These are phyloP conservation scores for Waltiozyma sp. DNA, from an alignment of 1,139 yeast genomes.

Conservation along the genomic window DNA sequence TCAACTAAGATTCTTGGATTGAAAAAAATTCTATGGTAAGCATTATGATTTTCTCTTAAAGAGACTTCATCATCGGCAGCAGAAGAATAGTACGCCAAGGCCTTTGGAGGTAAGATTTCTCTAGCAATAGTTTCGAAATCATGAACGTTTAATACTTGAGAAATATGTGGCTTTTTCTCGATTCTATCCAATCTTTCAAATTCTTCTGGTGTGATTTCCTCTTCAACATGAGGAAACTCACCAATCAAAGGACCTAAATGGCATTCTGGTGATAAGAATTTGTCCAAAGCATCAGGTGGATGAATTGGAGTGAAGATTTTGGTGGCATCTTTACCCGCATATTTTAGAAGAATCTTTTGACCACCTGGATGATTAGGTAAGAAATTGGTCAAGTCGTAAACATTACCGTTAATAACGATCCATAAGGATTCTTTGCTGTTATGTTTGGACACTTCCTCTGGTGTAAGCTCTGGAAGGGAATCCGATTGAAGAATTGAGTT, in stretches of 20 bases:
- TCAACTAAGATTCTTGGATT: conserved; percentile 73
- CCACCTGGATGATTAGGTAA: conserved; percentile 88
- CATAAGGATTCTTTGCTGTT: conserved; percentile 68
- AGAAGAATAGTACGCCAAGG: conserved; percentile 88
- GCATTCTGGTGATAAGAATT: conserved; percentile 33
- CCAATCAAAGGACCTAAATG: conserved; percentile 35
- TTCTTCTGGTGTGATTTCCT: conserved; percentile 24
- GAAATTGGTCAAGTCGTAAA: conserved; percentile 74
- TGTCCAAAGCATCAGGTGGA: conserved; percentile 65
- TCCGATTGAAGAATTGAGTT: background rate
- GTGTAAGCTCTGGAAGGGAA: conserved; percentile 14
- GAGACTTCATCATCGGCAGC: conserved; percentile 92
- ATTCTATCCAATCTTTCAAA: conserved; percentile 23
- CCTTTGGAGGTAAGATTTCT: conserved; percentile 60
- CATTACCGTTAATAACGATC: conserved; percentile 79
- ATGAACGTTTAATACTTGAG: conserved; percentile 57
- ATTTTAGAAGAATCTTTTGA: conserved; percentile 51
- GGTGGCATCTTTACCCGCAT: conserved; percentile 90
- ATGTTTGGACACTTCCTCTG: conserved; percentile 43
- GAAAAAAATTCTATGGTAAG: conserved; percentile 79
- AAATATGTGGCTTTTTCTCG: conserved; percentile 49
- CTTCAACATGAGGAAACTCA: conserved; percentile 24
- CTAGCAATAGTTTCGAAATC: conserved; percentile 85
- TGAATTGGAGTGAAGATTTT: conserved; percentile 80
- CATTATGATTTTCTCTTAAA: conserved; percentile 77